Base-by-base conservation (phyloP, 345 rosid species). In the Abelmoschus esculentus region DNA sequence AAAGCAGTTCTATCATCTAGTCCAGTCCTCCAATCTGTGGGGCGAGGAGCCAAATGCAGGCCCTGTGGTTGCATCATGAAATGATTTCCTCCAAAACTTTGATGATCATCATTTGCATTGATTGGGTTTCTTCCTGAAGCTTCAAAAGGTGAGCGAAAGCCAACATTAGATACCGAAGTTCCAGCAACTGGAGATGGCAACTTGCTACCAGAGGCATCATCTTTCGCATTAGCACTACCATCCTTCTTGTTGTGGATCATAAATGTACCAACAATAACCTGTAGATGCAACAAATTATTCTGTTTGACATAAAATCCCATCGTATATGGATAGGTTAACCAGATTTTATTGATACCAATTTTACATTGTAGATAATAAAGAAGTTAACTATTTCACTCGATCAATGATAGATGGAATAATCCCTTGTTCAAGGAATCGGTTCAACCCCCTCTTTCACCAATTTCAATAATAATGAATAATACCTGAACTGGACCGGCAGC, bases 401-500 rank as follows among this genome's bases (percentile, higher is more conserved):
- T 12, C 13, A 64, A 22, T 6, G 53, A 5, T 7, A 3, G 4
- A 64, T 44, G 28, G 19, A 64, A 17, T 34, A 34, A 34, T 34
- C 36, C 36, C 49, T 4, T 10, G 50, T n/a, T 62, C 67, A 62
- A 62, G 8, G 67, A 38, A 36, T 38, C 1, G 67, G 31, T 38
- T 63, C 32, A 7, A 5, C 10, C 9, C 8, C 18, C 11, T 47
- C 6, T 14, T 64, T 44, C 52, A 2, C 15, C 9, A 6, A 64
- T 0, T 22, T 7, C 17, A 63, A 63, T 42, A 40, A 42, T 5
- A 63, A 40, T 13, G 28, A 19, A 11, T 6, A 44, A 44, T 70
- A 93, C 98, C 96, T 93, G 95, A 47, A 93, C 98, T 31, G 96
- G 95, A 47, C 99, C 93, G 5, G 89, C 89, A 70, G 98, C 98